Base-by-base conservation (phyloP, 1,139 yeast species). In the Debaryomycetaceae sp. region DNA sequence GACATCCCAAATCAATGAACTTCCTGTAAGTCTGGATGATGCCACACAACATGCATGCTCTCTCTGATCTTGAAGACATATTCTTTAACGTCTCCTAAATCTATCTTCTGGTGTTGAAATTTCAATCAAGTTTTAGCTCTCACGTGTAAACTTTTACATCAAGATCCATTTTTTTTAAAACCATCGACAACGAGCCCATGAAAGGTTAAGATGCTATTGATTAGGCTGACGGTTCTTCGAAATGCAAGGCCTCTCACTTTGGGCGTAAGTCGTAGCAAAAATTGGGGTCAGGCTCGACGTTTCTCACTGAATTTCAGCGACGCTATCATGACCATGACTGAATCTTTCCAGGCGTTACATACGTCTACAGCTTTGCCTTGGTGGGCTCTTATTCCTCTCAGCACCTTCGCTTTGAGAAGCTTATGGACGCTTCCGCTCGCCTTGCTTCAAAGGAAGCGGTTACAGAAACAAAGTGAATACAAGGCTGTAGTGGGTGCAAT, bases 11-110 rank as follows among this genome's bases (percentile, higher is more conserved):
- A 45, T 82, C 83, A 42, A 87, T 80, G 62, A 91, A 93, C 58
- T 80, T 79, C 53, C 75, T 73, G 64, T 82, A 77, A 8, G 93
- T 81, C 59, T 88, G 96, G 49, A 93, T 87, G 48, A 91, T 78
- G 6, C 97, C 99, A 66, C 99, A 93, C 49, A 93, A 78, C 97
- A 93, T 88, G 63, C 99, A 93, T 23, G 99, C 99, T 75, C 99
- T 81, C 55, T 93, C 96, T 27, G 87, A 76, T 66, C 83, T 76
- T 33, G 80, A 68, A 14, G 84, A 78, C 84, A 80, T 78, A 41
- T 23, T 52, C 23, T 17, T 24, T 24, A 24, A 13, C 27, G 33
- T 8, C 23, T 13, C 4, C 3, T 17, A 36, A 14, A 20, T 36
- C 13, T 20, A 14, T 17, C 38, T 11, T 14, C 24, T 13, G 22